Conservation (phyloP, 1,284 basidiomycete species). For the Trametes sp. region DNA sequence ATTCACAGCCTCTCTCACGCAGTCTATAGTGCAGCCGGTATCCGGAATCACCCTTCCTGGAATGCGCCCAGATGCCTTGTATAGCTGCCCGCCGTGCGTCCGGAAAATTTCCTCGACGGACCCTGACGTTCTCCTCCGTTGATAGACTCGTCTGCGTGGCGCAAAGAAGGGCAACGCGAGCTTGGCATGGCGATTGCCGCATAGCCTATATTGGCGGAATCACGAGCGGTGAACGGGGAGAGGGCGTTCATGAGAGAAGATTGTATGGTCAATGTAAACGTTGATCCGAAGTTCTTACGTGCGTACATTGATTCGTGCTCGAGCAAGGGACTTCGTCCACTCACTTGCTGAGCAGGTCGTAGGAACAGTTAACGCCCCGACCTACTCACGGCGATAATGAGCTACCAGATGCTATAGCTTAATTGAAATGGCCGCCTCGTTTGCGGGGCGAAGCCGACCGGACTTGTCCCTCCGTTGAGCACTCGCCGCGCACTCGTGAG, state of each 20-base stretch:
- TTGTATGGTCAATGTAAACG: too few relatives aligned
- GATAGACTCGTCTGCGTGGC: not conserved
- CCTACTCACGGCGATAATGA: not conserved
- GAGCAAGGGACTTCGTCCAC: not conserved
- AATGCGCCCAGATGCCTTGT: not conserved
- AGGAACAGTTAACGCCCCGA: too few relatives aligned
- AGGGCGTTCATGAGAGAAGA: not conserved
- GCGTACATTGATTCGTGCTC: not conserved
- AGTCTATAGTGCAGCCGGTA: slow-evolving; percentile 1
- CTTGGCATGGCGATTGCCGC: slow-evolving; percentile 7
- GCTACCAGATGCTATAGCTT: not conserved
- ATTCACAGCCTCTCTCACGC: not conserved
- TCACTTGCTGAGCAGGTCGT: not conserved
- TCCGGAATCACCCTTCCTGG: slow-evolving; percentile 3
- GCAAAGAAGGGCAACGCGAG: not conserved
- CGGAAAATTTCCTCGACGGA: not conserved
- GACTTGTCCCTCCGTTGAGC: not conserved
- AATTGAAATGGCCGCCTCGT: not conserved
- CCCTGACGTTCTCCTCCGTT: not conserved
- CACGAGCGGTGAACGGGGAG: not conserved
- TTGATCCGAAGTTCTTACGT: slow-evolving; percentile 5
- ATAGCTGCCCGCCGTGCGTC: not conserved
- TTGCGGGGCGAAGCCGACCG: not conserved
- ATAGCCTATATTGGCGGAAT: not conserved
- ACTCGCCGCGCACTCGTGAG: not conserved